A percentile compares a stretch with the other conserved stretches of the same genome.
phyloP scores from a whole-genome alignment of 1,139 yeast species.

The Yamadazyma aaseri region DNA sequence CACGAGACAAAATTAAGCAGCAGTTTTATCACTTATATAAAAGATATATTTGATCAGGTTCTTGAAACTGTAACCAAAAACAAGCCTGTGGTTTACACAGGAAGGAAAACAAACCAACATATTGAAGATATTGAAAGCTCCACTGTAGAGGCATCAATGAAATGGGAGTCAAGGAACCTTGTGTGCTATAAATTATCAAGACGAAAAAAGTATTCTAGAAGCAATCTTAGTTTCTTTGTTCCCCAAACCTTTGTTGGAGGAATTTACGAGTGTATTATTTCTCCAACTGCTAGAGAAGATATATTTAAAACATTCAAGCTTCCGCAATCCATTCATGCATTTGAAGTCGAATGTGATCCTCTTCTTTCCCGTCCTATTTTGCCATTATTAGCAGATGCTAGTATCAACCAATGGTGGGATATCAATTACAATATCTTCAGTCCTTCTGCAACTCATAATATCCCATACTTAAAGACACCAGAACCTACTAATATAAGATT shows the following conservation, averaged over 20 bases:
- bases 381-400: conserved; percentile 62
- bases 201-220: conserved; percentile 53
- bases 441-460: conserved; percentile 41
- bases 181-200: conserved; percentile 65
- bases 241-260: conserved; percentile 71
- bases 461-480: conserved; percentile 61
- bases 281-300: conserved; percentile 20
- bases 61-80: conserved; percentile 24
- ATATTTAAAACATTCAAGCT: conserved; percentile 19
- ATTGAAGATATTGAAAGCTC: conserved; percentile 21
- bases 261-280: conserved; percentile 51
- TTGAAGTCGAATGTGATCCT: conserved; percentile 35
- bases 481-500: conserved; percentile 43
- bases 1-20: neutral
- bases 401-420: conserved; percentile 48
- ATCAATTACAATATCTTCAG: conserved; percentile 20
- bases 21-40: conserved; percentile 10
- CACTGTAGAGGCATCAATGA: conserved; percentile 24
- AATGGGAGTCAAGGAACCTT: conserved; percentile 33
- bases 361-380: conserved; percentile 44
- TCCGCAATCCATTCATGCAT: conserved; percentile 18
- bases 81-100: conserved; percentile 25
- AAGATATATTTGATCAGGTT: conserved; percentile 20
- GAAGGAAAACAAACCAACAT: conserved; percentile 20
- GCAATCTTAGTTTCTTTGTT: conserved; percentile 49